Conservation (phyloP, 2,329 filamentous ascomycete genomes). For the Epicoccum nigrum region DNA sequence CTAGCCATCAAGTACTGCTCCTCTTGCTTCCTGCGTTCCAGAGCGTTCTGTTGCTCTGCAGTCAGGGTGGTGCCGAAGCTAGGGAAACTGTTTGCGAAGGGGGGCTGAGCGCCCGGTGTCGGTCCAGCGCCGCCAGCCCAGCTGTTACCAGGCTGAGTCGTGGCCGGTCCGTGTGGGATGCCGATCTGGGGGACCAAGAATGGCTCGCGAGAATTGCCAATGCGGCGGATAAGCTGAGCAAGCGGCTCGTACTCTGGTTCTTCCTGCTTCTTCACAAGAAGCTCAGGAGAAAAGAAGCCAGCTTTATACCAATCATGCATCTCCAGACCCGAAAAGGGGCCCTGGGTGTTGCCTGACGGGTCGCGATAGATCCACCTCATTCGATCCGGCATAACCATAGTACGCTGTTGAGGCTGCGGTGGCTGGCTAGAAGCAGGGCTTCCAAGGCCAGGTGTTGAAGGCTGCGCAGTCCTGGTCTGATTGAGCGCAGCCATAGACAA, state of each 20-base stretch:
- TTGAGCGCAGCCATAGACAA: constrained; percentile 43
- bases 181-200: constrained; percentile 98
- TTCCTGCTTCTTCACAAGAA: constrained; percentile 93
- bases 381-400: constrained; percentile 98
- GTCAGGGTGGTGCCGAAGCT: constrained; percentile 96
- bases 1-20: constrained; percentile 97
- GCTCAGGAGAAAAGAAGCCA: constrained; percentile 93
- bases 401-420: constrained; percentile 72
- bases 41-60: constrained; percentile 95
- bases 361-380: constrained; percentile 99
- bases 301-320: constrained; percentile 99
- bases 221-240: constrained; percentile 90
- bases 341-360: constrained; percentile 88
- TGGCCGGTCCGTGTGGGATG: constrained; percentile 82
- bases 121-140: constrained; percentile 52
- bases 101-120: constrained; percentile 66
- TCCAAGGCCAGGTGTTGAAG: constrained; percentile 46
- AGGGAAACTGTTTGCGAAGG: constrained; percentile 90
- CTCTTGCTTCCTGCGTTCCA: constrained; percentile 95
- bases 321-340: constrained; percentile 93
- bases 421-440: constrained; percentile 69
- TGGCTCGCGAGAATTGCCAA: constrained; percentile 95
- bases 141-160: constrained; percentile 53
- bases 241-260: constrained; percentile 93
- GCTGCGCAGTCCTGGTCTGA: constrained; percentile 42